Evolutionary conservation across 495 filamentous ascomycete genomes (phyloP), one percentile per base, ranked within the genome.

Genomic region (Tuber microsphaerosporum): DNA sequence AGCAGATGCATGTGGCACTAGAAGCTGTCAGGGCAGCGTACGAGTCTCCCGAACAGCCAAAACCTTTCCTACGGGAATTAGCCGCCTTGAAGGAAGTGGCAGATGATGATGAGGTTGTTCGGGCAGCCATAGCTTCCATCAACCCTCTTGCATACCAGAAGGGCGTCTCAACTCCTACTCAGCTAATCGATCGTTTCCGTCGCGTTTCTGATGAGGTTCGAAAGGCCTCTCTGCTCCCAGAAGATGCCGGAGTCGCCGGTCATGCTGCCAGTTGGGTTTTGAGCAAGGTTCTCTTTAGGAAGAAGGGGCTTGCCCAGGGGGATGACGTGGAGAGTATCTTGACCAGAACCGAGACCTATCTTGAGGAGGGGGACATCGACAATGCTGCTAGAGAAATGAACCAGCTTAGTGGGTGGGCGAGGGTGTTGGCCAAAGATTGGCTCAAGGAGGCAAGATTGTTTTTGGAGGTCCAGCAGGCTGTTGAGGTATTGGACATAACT

Each of bases 251-350:
- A 75, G 92, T 97, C 34, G 94, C 95, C 20, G 93, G 91, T 81
- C 95, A 98, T 83, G 93, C 94, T 1, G 92, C 92, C 19, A 96
- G 92, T 84, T 90, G 91, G 79, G 86, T 94, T 41, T 83, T 99
- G 83, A 96, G 92, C 86, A 94, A 97, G 84, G 86, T 97, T 39
- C 88, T 97, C 84, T 98, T 99, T 88, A 92, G 91, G 87, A 97
- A 97, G 87, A 88, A 93, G 81, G 92, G 90, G n/a, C 86, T 95
- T 65, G 90, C 94, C 1, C 88, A 88, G 42, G 94, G 96, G 39
- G 89, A 95, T 79, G 95, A 99, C 82, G 94, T 98, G 34, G 95
- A 98, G 87, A 97, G 93, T 82, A 89, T 97, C 76, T 88, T 99
- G 19, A 91, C 92, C 3, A 87, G 95, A 74, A 93, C 95, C 3